Evolutionary conservation across 371 early-diverging fungal species (phyloP).

Genomic region (Mucor lusitanicus): DNA sequence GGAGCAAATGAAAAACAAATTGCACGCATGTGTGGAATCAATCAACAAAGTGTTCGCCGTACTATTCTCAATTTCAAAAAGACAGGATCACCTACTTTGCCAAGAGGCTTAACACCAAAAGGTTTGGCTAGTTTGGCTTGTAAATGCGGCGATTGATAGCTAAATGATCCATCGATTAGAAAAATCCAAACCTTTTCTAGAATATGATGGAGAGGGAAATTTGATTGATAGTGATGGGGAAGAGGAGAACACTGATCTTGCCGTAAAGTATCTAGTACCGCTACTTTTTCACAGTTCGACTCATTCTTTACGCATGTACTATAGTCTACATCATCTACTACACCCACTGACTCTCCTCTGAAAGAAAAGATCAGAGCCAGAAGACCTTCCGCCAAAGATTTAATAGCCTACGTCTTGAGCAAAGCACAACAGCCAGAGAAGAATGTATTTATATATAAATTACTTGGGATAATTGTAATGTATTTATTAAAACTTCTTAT

Average conservation of each 20-base stretch:
- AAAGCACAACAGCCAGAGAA: conserved; percentile 22
- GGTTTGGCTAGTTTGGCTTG: neutral
- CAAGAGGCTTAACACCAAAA: conserved; percentile 6
- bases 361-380: conserved; percentile 13
- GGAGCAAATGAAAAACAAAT: conserved; percentile 42
- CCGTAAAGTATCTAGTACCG: neutral
- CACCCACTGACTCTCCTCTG: neutral
- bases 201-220: conserved; percentile 47
- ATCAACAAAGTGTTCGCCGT: conserved; percentile 36
- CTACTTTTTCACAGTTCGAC: neutral
- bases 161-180: neutral
- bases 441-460: neutral
- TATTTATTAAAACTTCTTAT: neutral
- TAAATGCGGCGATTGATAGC: neutral
- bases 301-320: neutral
- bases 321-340: neutral
- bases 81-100: conserved; percentile 37
- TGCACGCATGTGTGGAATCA: conserved; percentile 42
- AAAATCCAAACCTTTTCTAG: conserved; percentile 23
- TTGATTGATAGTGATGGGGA: conserved; percentile 35
- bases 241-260: conserved; percentile 12
- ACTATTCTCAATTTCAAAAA: conserved; percentile 42
- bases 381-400: conserved; percentile 25
- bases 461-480: neutral
- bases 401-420: conserved; percentile 26